These are phyloP conservation scores for Fusarium mexicanum DNA, from an alignment of 2,329 filamentous ascomycete species.

Conservation along the genomic window DNA sequence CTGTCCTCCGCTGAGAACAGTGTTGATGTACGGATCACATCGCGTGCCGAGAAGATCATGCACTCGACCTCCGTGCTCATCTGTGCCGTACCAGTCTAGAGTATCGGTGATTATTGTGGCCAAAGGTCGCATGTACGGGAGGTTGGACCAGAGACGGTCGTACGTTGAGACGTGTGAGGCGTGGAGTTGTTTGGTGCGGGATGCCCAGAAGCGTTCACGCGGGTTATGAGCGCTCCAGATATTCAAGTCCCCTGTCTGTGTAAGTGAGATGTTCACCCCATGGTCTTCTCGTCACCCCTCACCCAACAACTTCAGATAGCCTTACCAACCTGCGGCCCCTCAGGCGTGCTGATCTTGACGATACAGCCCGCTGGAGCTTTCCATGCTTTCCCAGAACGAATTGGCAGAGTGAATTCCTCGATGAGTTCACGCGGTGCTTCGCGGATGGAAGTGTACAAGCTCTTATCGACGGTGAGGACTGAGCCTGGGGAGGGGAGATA, in stretches of 20 bases:
- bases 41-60: slow-evolving; percentile 85
- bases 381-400: slow-evolving; percentile 80
- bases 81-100: slow-evolving; percentile 68
- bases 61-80: slow-evolving; percentile 71
- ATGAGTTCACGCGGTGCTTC: slow-evolving; percentile 53
- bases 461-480: slow-evolving; percentile 55
- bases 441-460: slow-evolving; percentile 70
- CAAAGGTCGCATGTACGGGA: slow-evolving; percentile 81
- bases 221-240: slow-evolving; percentile 82
- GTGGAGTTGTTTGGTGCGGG: slow-evolving; percentile 81
- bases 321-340: slow-evolving; percentile 77
- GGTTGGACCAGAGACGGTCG: slow-evolving; percentile 79
- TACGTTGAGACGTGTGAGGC: slow-evolving; percentile 76
- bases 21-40: slow-evolving; percentile 86
- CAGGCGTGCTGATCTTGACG: slow-evolving; percentile 77
- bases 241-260: slow-evolving; percentile 73
- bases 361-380: slow-evolving; percentile 73
- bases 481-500: slow-evolving; percentile 57
- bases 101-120: slow-evolving; percentile 76
- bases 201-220: slow-evolving; percentile 84
- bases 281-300: not conserved
- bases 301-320: not conserved
- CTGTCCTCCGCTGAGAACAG: slow-evolving; percentile 72
- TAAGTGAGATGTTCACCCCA: not conserved
- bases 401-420: slow-evolving; percentile 71